Conservation (phyloP, 352 stramenopile species). For the Pythium sukuiense region DNA sequence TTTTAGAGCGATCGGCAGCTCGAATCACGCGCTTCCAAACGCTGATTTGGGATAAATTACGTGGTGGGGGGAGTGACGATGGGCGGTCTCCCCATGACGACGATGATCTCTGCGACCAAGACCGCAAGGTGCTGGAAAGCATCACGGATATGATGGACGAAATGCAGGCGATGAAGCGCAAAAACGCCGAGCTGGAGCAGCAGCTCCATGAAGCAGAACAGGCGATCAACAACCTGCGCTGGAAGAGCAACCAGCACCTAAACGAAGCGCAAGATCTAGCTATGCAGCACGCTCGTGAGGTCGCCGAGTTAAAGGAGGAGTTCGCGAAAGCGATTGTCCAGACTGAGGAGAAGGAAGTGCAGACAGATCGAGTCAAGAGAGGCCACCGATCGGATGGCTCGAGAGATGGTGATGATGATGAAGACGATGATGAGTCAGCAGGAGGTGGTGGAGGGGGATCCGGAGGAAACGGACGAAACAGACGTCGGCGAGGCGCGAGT, state of each 20-base stretch:
- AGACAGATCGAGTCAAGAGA: conserved; percentile 33
- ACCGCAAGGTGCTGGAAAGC: conserved; percentile 59
- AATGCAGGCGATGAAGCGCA: conserved; percentile 35
- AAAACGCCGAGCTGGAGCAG: conserved; percentile 34
- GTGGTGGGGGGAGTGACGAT: background rate
- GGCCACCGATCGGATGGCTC: background rate
- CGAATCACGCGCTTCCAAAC: conserved; percentile 65
- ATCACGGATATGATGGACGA: conserved; percentile 58
- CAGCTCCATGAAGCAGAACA: conserved; percentile 52
- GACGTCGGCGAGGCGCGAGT: conserved; percentile 31
- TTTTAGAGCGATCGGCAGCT: conserved; percentile 52
- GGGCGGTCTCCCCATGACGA: conserved; percentile 22
- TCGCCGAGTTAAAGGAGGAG: conserved; percentile 42
- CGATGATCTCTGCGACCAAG: conserved; percentile 60
- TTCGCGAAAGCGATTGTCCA: conserved; percentile 26
- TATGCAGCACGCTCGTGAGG: conserved; percentile 34
- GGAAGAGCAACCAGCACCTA: conserved; percentile 52
- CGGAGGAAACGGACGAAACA: background rate
- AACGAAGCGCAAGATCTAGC: conserved; percentile 41
- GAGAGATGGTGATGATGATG: conserved; percentile 26
- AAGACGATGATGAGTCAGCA: conserved; percentile 28
- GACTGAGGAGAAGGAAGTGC: conserved; percentile 45
- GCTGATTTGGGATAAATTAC: conserved; percentile 39
- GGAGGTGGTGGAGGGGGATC: conserved; percentile 8
- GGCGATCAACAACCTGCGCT: conserved; percentile 43